These are phyloP conservation scores for Saccharomyces paradoxus DNA, from an alignment of 805 yeast genomes.

Conservation along the genomic window DNA sequence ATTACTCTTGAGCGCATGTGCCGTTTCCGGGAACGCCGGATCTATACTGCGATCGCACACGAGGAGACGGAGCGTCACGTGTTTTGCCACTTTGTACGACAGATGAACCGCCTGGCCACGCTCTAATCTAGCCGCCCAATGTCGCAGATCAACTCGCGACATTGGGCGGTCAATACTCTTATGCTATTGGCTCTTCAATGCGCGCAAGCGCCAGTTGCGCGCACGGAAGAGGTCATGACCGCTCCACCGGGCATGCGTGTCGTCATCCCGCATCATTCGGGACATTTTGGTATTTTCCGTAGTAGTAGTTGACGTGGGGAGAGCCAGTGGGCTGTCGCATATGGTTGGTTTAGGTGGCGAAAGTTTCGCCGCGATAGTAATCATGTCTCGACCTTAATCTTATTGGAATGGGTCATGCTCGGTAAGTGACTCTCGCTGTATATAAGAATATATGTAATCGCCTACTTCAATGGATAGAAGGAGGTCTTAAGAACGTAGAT, in stretches of 20 bases:
- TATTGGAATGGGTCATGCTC: background rate
- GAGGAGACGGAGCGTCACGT: background rate
- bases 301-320: background rate
- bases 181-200: background rate
- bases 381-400: background rate
- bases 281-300: background rate
- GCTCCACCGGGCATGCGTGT: background rate
- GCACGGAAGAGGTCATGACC: background rate
- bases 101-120: background rate
- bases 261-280: background rate
- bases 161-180: background rate
- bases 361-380: background rate
- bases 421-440: background rate
- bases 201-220: background rate
- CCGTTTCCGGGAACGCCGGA: background rate
- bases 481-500: background rate
- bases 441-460: background rate
- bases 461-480: background rate
- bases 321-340: background rate
- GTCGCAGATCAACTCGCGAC: background rate
- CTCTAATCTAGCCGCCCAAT: background rate
- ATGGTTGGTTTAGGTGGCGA: background rate
- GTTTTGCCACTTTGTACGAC: background rate
- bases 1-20: conserved; percentile 59
- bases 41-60: background rate